Conservation (phyloP, 306 rosid species). For the Clitoria ternatea region DNA sequence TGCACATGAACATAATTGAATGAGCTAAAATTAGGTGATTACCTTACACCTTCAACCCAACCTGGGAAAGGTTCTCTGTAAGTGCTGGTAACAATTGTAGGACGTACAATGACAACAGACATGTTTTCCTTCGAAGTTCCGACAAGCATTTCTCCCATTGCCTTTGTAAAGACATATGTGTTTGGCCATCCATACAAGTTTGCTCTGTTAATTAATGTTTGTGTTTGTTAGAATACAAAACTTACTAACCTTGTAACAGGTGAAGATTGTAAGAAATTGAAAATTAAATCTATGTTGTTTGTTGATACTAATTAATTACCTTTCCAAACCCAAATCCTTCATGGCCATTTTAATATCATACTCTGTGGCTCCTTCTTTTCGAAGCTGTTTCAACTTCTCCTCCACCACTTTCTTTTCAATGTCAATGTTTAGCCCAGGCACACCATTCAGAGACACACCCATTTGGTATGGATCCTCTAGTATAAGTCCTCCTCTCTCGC, state of each 20-base stretch:
- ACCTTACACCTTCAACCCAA: constrained; percentile 85
- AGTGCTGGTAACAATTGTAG: constrained; percentile 70
- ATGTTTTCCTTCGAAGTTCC: constrained; percentile 35
- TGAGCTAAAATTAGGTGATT: neutral
- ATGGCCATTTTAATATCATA: constrained; percentile 39
- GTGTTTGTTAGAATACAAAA: neutral
- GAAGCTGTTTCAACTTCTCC: constrained; percentile 39
- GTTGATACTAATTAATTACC: no score
- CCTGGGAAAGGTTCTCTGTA: constrained; percentile 82
- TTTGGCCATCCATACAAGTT: constrained; percentile 75
- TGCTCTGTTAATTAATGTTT: constrained; percentile 39
- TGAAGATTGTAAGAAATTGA: neutral
- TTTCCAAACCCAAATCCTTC: constrained; percentile 65
- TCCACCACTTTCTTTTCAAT: constrained; percentile 37
- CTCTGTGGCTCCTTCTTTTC: constrained; percentile 34
- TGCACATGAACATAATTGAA: neutral
- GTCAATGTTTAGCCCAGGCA: constrained; percentile 47
- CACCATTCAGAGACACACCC: constrained; percentile 67
- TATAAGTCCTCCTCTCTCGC: constrained; percentile 60
- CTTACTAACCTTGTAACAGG: neutral
- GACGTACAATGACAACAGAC: constrained; percentile 51
- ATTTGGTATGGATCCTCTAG: constrained; percentile 43
- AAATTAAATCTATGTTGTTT: no score
- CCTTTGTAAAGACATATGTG: constrained; percentile 67
- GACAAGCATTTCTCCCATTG: constrained; percentile 85